phyloP scores from a whole-genome alignment of 2,329 filamentous ascomycete species.

The Grosmannia huntii region DNA sequence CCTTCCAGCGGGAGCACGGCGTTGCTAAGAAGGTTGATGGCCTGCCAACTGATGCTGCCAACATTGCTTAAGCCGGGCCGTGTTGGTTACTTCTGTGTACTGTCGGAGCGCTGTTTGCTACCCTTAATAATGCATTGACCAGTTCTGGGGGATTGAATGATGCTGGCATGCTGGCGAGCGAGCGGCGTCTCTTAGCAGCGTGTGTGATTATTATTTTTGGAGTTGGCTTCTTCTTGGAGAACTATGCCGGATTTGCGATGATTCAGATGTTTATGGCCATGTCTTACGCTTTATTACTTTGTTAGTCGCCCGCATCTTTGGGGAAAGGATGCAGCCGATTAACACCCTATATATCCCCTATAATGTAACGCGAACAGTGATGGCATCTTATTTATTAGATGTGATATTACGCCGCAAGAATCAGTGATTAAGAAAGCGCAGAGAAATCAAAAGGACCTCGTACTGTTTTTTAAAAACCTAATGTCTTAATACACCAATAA shows the following conservation, averaged over 20 bases:
- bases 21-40: not conserved
- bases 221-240: not conserved
- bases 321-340: not conserved
- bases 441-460: too few species aligned
- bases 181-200: not conserved
- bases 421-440: too few species aligned
- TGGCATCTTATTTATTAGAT: too few species aligned
- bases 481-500: too few species aligned
- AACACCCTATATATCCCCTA: too few species aligned
- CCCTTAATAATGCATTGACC: not conserved
- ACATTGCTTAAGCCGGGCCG: not conserved
- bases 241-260: not conserved
- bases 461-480: too few species aligned
- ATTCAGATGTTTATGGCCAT: not conserved
- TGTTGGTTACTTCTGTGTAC: not conserved
- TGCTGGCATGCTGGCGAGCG: not conserved
- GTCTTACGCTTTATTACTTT: not conserved
- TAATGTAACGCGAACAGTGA: too few species aligned
- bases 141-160: not conserved
- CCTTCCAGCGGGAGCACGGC: conserved; percentile 39
- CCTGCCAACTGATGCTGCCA: not conserved
- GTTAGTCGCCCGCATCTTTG: not conserved
- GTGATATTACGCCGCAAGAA: too few species aligned
- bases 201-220: not conserved
- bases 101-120: not conserved